phyloP scores from a whole-genome alignment of 164 flowering plant genomes.

The Berberis thunbergii region DNA sequence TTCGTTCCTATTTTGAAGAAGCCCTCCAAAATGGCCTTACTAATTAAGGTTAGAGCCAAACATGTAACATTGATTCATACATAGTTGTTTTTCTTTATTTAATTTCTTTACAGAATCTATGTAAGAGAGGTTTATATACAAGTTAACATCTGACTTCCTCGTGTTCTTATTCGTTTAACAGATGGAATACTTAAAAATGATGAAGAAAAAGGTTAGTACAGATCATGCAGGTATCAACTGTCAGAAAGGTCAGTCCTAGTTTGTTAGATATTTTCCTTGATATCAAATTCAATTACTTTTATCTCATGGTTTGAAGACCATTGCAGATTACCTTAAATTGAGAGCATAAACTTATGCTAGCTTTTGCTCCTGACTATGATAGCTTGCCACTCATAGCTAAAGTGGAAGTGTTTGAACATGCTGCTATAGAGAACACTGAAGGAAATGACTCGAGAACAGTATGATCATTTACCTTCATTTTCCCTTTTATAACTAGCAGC shows the following conservation, averaged over 20 bases:
- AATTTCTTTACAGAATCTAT: neutral
- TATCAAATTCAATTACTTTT: neutral
- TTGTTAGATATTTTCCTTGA: slow-evolving; percentile 2
- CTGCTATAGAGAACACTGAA: slow-evolving; percentile 66
- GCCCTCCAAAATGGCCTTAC: slow-evolving; percentile 52
- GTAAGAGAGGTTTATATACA: too few species aligned
- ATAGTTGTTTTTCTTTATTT: neutral
- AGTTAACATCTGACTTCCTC: too few species aligned
- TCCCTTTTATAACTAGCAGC: too few species aligned
- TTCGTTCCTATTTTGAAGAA: slow-evolving; percentile 47
- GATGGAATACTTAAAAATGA: too few species aligned
- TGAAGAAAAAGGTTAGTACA: too few species aligned
- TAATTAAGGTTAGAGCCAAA: slow-evolving; percentile 26
- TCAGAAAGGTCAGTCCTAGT: slow-evolving; percentile 59
- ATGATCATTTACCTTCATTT: slow-evolving; percentile 1
- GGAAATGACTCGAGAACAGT: slow-evolving; percentile 94
- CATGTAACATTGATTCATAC: slow-evolving; percentile 13
- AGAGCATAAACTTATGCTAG: slow-evolving; percentile 87
- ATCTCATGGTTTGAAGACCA: slow-evolving; percentile 3
- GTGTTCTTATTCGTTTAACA: too few species aligned
- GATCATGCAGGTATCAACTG: slow-evolving; percentile 8
- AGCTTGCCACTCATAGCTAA: slow-evolving; percentile 92
- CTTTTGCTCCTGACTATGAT: slow-evolving; percentile 95
- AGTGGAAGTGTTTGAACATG: slow-evolving; percentile 95
- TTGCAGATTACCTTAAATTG: slow-evolving; percentile 75